phyloP scores from a whole-genome alignment of 2,329 filamentous ascomycete species.

The Colletotrichum magnum region DNA sequence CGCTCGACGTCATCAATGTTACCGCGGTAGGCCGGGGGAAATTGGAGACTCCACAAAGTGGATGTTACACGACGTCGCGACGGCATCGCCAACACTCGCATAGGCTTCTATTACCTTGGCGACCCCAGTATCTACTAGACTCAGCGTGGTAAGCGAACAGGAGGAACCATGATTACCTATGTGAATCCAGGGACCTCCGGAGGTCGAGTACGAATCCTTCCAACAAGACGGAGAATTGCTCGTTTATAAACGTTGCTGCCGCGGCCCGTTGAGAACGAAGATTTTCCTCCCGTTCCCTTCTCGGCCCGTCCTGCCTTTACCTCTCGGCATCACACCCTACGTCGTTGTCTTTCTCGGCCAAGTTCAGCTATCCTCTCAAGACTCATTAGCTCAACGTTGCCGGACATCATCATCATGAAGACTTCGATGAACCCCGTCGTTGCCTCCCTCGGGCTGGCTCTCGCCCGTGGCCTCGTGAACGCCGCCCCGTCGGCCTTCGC shows the following conservation, averaged over 20 bases:
- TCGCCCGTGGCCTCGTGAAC: conserved; percentile 29
- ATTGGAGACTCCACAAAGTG: conserved; percentile 38
- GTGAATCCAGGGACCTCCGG: background rate
- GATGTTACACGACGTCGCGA: conserved; percentile 38
- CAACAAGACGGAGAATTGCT: background rate
- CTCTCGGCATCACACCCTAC: conserved; percentile 17
- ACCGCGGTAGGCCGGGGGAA: conserved; percentile 20
- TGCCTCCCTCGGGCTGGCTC: conserved; percentile 33
- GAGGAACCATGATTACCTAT: conserved; percentile 18
- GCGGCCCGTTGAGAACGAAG: conserved; percentile 12
- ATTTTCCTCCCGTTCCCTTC: conserved; percentile 10
- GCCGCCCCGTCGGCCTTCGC: conserved; percentile 29
- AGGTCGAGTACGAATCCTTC: conserved; percentile 3
- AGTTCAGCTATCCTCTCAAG: conserved; percentile 14
- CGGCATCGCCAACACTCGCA: conserved; percentile 23
- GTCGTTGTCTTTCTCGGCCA: conserved; percentile 17
- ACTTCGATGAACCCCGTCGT: conserved; percentile 29
- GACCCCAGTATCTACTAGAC: conserved; percentile 23
- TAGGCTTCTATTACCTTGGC: conserved; percentile 9
- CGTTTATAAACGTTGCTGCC: conserved; percentile 27
- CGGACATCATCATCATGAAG: conserved; percentile 25
- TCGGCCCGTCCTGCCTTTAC: conserved; percentile 24
- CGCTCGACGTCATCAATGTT: conserved; percentile 31
- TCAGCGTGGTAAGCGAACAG: conserved; percentile 32
- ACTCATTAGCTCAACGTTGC: conserved; percentile 11